These are phyloP conservation scores for Vanilla planifolia DNA, from an alignment of 106 monocot species.

Conservation along the genomic window DNA sequence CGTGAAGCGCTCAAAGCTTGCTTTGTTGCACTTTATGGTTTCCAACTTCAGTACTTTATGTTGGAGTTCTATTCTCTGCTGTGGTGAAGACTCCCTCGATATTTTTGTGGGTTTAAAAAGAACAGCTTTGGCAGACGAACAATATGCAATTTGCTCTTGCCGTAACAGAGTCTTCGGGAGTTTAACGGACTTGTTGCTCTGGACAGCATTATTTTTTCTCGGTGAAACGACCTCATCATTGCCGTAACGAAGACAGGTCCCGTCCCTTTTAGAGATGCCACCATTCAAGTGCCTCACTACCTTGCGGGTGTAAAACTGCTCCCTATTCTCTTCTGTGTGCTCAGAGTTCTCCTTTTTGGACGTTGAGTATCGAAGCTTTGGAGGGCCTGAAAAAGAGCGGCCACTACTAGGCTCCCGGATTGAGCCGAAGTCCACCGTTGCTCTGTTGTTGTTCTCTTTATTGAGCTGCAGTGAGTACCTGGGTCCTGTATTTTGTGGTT, in stretches of 20 bases:
- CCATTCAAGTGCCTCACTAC: constrained; percentile 43
- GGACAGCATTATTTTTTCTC: constrained; percentile 5
- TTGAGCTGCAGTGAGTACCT: constrained; percentile 44
- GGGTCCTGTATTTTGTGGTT: constrained; percentile 31
- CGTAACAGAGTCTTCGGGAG: no score
- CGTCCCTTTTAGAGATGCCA: constrained; percentile 16
- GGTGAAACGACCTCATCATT: not conserved
- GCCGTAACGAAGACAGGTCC: not conserved
- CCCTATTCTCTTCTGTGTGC: constrained; percentile 24
- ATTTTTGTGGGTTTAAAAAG: not conserved
- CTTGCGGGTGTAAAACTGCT: constrained; percentile 19
- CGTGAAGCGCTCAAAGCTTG: constrained; percentile 30
- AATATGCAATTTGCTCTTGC: no score
- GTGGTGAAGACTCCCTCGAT: not conserved
- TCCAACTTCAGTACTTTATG: constrained; percentile 4
- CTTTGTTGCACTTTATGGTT: constrained; percentile 21
- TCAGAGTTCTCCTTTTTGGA: no score
- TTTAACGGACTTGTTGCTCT: constrained; percentile 4
- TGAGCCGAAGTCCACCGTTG: no score
- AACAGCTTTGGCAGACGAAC: not conserved
- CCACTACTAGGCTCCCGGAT: no score
- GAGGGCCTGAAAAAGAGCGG: no score
- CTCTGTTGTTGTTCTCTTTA: constrained; percentile 26
- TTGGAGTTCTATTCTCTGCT: not conserved
- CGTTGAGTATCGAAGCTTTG: no score